phyloP scores from a whole-genome alignment of 2,329 filamentous ascomycete species.

The Thielaviopsis punctulata region DNA sequence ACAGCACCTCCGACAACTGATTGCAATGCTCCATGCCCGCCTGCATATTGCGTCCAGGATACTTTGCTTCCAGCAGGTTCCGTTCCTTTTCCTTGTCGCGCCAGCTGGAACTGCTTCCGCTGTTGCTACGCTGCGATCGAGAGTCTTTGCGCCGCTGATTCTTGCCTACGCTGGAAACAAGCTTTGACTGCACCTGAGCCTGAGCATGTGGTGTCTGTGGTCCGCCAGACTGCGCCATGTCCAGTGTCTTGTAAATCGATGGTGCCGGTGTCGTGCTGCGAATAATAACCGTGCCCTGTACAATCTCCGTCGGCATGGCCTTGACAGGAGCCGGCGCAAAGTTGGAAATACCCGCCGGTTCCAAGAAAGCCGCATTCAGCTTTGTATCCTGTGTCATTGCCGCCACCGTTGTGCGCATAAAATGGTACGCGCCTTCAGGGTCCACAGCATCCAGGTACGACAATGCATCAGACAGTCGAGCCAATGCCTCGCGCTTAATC shows the following conservation, averaged over 20 bases:
- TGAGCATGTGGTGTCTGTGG: background rate
- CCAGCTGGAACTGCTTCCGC: constrained; percentile 14
- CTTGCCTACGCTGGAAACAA: constrained; percentile 64
- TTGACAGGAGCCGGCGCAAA: constrained; percentile 7
- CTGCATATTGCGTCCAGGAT: constrained; percentile 34
- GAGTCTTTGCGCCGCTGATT: constrained; percentile 49
- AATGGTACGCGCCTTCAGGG: constrained; percentile 74
- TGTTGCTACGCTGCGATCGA: constrained; percentile 24
- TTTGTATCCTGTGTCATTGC: constrained; percentile 53
- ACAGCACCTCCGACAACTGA: constrained; percentile 77
- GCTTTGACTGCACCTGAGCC: constrained; percentile 34
- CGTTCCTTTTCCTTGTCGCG: constrained; percentile 23
- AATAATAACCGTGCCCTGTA: constrained; percentile 39
- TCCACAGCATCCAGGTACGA: constrained; percentile 70
- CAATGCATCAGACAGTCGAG: constrained; percentile 71
- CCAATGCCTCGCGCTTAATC: constrained; percentile 66
- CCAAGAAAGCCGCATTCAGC: constrained; percentile 34
- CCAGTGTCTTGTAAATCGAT: constrained; percentile 5
- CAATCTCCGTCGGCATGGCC: constrained; percentile 18
- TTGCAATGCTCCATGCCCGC: constrained; percentile 86
- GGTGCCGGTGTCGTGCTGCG: constrained; percentile 3
- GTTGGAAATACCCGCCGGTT: constrained; percentile 13
- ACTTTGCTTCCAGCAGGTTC: constrained; percentile 31
- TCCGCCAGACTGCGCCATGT: constrained; percentile 5
- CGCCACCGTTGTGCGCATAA: constrained; percentile 64